A percentile compares a stretch with the other conserved stretches of the same genome.
These are phyloP conservation scores for Teratosphaeria gauchensis DNA, from an alignment of 2,329 filamentous ascomycete species.

Conservation along the genomic window DNA sequence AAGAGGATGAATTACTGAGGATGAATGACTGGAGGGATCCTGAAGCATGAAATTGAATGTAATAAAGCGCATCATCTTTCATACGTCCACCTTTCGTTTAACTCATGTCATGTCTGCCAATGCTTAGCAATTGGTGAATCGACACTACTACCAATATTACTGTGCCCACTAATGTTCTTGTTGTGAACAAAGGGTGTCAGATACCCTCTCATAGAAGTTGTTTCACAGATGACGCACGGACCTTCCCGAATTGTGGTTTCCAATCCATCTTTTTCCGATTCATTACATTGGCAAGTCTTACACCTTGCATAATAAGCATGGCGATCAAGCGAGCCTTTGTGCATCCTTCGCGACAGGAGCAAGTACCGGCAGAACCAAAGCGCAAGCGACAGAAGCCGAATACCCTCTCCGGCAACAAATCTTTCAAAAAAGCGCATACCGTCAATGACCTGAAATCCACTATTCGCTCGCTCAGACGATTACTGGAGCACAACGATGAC, in stretches of 20 bases:
- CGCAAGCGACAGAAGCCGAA: constrained; percentile 17
- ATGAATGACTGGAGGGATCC: too few relatives aligned
- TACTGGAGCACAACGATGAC: constrained; percentile 45
- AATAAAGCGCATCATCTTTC: too few relatives aligned
- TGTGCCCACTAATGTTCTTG: too few relatives aligned
- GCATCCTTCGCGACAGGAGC: constrained; percentile 16
- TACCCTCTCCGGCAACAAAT: constrained; percentile 13
- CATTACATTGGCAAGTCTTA: not conserved
- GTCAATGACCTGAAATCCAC: constrained; percentile 60
- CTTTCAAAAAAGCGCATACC: constrained; percentile 23
- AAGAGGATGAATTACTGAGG: too few relatives aligned
- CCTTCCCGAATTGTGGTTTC: not conserved
- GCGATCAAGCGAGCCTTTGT: constrained; percentile 17
- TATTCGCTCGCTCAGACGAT: constrained; percentile 57
- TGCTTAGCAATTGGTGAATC: too few relatives aligned
- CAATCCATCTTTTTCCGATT: not conserved
- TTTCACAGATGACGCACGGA: not conserved
- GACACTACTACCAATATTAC: too few relatives aligned
- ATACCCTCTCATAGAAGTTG: not conserved
- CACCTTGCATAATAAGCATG: constrained; percentile 8
- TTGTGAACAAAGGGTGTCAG: too few relatives aligned
- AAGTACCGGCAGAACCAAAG: constrained; percentile 11
- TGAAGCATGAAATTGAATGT: too few relatives aligned
- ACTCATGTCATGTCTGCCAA: too few relatives aligned
- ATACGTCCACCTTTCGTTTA: too few relatives aligned